A percentile compares a stretch with the other conserved stretches of the same genome.
These are phyloP conservation scores for Fusarium sp. DNA, from an alignment of 2,329 filamentous ascomycete species.

Conservation along the genomic window DNA sequence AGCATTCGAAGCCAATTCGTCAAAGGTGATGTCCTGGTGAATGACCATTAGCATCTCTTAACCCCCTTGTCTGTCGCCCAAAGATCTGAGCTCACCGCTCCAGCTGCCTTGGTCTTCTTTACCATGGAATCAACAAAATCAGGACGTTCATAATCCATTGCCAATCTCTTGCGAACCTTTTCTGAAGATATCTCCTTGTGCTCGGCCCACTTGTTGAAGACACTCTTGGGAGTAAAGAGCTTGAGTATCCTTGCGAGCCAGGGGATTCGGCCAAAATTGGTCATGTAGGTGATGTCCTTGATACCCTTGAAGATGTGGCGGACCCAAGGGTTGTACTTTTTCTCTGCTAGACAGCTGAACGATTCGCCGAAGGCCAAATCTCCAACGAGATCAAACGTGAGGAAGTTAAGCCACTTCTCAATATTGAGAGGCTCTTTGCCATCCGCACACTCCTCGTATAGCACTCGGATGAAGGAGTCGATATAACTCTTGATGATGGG, in stretches of 20 bases:
- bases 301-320: not conserved
- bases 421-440: constrained; percentile 1
- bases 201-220: not conserved
- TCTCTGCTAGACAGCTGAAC: not conserved
- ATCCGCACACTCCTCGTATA: not conserved
- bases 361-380: constrained; percentile 11
- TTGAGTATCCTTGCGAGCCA: not conserved
- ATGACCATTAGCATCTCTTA: not conserved
- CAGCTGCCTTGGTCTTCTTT: not conserved
- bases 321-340: constrained; percentile 11
- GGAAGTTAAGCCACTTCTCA: constrained; percentile 3
- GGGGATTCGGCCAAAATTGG: not conserved
- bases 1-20: not conserved
- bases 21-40: not conserved
- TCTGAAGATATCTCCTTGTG: not conserved
- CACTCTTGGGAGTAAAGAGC: not conserved
- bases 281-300: not conserved
- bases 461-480: not conserved
- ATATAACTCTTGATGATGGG: constrained; percentile 4
- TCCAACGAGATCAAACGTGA: constrained; percentile 12
- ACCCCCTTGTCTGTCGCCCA: too few species aligned
- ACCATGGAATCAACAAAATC: constrained; percentile 1
- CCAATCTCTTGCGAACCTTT: not conserved
- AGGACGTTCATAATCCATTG: not conserved
- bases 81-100: not conserved